These are phyloP conservation scores for Leccinum boreale DNA, from an alignment of 768 basidiomycete species.

Conservation along the genomic window DNA sequence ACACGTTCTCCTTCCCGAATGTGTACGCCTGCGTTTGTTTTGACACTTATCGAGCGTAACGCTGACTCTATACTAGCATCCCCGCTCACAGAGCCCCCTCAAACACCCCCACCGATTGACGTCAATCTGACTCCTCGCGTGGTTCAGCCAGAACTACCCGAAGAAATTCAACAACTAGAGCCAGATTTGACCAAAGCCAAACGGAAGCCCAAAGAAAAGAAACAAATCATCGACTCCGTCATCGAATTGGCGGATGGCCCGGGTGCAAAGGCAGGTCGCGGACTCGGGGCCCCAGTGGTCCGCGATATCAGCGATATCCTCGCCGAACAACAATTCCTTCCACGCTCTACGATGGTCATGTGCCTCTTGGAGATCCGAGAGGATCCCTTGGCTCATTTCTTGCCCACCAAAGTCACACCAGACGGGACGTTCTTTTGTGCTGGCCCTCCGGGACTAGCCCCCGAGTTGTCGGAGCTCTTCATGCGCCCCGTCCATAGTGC, in stretches of 20 bases:
- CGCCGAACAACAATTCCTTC: conserved; percentile 80
- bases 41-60: neutral
- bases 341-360: conserved; percentile 80
- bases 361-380: conserved; percentile 81
- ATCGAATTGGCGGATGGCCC: conserved; percentile 76
- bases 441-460: conserved; percentile 79
- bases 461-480: conserved; percentile 82
- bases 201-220: conserved; percentile 69
- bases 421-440: conserved; percentile 77
- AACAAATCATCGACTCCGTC: conserved; percentile 86
- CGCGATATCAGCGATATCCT: conserved; percentile 67
- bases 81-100: conserved; percentile 69
- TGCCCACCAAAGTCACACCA: conserved; percentile 74
- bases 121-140: conserved; percentile 47
- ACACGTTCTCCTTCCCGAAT: conserved; percentile 63
- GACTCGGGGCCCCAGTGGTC: conserved; percentile 53
- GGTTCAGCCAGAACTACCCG: conserved; percentile 39
- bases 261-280: conserved; percentile 51
- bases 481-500: conserved; percentile 64
- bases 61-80: conserved; percentile 49
- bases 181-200: conserved; percentile 36
- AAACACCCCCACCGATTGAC: conserved; percentile 70
- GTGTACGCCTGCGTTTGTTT: conserved; percentile 47
- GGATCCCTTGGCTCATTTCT: conserved; percentile 80
- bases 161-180: conserved; percentile 34